These are phyloP conservation scores for Piloderma croceum DNA, from an alignment of 768 basidiomycete genomes.

Conservation along the genomic window DNA sequence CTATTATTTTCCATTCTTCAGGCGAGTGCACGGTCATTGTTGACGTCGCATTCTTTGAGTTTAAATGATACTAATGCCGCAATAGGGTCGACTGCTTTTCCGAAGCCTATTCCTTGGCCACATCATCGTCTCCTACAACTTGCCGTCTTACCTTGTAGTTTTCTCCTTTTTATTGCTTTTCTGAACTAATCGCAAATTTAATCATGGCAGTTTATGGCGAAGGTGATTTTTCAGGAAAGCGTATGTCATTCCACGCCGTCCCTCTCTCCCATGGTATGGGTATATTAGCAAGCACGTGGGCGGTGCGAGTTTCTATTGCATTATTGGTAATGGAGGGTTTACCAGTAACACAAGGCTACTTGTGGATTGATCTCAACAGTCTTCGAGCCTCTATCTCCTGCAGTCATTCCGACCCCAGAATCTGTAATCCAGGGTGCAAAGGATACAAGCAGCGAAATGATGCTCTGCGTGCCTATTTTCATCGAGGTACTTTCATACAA, in stretches of 20 bases:
- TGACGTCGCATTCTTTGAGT: conserved; percentile 12
- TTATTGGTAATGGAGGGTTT: too few species aligned
- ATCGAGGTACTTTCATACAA: conserved; percentile 17
- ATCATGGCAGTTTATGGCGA: conserved; percentile 17
- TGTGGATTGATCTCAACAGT: too few species aligned
- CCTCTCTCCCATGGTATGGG: conserved; percentile 22
- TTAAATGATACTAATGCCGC: neutral
- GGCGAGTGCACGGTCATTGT: conserved; percentile 9
- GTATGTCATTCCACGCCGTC: conserved; percentile 16
- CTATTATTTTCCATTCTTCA: conserved; percentile 21
- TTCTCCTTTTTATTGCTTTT: too few species aligned
- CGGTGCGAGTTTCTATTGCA: too few species aligned
- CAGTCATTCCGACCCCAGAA: conserved; percentile 18
- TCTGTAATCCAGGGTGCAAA: conserved; percentile 16
- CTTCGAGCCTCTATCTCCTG: conserved; percentile 13
- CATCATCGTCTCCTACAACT: conserved; percentile 6
- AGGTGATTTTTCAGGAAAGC: conserved; percentile 18
- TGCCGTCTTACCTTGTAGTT: conserved; percentile 10
- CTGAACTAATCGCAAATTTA: neutral
- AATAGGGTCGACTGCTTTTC: conserved; percentile 13
- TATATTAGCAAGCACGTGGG: too few species aligned
- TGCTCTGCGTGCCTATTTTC: conserved; percentile 22
- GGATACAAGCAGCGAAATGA: conserved; percentile 12
- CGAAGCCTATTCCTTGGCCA: conserved; percentile 10
- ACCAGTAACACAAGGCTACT: too few species aligned